Conservation (phyloP, 148 eudicot species). For the Spergularia marina region DNA sequence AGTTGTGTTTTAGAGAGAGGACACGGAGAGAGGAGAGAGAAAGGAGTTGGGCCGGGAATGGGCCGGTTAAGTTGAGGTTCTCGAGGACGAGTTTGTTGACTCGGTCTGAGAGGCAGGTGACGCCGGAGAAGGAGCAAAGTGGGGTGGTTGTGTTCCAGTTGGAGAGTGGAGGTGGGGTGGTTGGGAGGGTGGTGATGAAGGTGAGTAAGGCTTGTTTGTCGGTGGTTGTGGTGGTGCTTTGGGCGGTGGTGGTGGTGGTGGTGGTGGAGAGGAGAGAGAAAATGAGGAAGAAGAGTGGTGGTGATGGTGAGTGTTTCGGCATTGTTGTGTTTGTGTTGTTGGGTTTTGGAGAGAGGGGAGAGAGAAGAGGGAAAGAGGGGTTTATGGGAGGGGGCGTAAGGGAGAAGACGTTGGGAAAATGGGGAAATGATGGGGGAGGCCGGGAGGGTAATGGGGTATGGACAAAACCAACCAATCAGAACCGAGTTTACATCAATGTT, state of each 20-base stretch:
- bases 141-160: conserved; percentile 46
- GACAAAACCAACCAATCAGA: too few relatives aligned
- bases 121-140: conserved; percentile 48
- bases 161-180: conserved; percentile 32
- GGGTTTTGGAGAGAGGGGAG: background rate
- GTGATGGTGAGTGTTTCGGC: conserved; percentile 22
- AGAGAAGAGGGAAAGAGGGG: background rate
- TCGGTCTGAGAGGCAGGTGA: conserved; percentile 50
- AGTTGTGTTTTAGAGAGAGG: conserved; percentile 56
- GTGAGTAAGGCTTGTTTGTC: conserved; percentile 46
- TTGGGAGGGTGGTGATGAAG: conserved; percentile 50
- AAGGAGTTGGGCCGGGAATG: conserved; percentile 31
- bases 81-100: conserved; percentile 71
- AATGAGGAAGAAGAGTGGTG: conserved; percentile 3
- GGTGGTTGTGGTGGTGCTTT: conserved; percentile 26
- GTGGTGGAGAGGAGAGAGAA: conserved; percentile 21
- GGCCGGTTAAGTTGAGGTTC: conserved; percentile 42
- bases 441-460: too few relatives aligned
- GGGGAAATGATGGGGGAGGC: background rate
- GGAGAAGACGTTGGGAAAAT: too few relatives aligned
- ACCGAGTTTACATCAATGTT: too few relatives aligned
- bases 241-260: background rate
- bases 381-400: background rate
- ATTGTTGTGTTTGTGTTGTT: background rate
- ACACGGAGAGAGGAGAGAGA: conserved; percentile 57